Base-by-base conservation (phyloP, 116 monocot genomes). In the Zostera marina region DNA sequence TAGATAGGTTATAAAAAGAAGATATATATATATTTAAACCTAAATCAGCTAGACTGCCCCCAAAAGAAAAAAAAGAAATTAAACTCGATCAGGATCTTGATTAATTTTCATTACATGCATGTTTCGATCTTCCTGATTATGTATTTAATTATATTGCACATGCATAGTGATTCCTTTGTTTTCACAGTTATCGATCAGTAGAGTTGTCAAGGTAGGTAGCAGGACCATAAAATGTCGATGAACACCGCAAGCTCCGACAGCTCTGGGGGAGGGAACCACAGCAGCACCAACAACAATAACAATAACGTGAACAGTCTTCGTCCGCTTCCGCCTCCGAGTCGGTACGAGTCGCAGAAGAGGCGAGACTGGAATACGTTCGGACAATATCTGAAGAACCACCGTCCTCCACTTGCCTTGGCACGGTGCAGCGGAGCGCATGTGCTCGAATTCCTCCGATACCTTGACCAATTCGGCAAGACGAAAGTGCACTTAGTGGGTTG, bases 401-500 rank as follows among this genome's bases (percentile, higher is more conserved):
- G 70, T 5, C 79, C 74, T 1, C 74, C 79, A 20, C 59, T 74
- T 7, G 9, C 79, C 14, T 70, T 71, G 22, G 41, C 70, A 14
- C 54, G 70, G 2, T 79, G 79, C 74, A 71, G 58, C 67, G 79
- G 74, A 14, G 70, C 74, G 11, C 67, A 79, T 26, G 67, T 79
- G 17, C 67, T 79, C 17, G 74, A 79, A 63, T 79, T 79, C 68
- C 67, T 79, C 26, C 66, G 70, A 4, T 80, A 81, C 71, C 62
- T 87, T 46, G 87, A 87, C 68, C 87, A 82, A 70, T 87, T 87
- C 69, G 87, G 87, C 13, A 87, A 82, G 73, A 82, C 87, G 48
- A 87, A 76, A 43, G 77, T 87, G n/a, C 65, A 65, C 65, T 23
- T 41, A 7, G 4, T 6, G 19, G 43, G 54, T 24, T 65, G 65